These are phyloP conservation scores for Boletus eberwhitei DNA, from an alignment of 768 basidiomycete genomes.

Conservation along the genomic window DNA sequence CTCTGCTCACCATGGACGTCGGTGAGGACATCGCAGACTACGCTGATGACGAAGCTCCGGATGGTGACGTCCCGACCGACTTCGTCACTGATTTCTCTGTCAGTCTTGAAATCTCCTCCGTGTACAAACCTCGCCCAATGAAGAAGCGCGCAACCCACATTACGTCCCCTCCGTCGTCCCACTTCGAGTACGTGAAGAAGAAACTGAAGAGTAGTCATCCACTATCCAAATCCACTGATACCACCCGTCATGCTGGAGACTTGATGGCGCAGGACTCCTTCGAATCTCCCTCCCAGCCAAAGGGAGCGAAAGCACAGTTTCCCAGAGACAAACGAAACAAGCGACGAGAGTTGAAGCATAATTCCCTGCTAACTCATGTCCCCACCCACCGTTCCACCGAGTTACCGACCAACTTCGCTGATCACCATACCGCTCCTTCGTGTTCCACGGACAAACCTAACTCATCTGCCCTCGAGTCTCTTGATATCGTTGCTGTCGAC, in stretches of 20 bases:
- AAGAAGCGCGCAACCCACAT: conserved; percentile 41
- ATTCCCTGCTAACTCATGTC: conserved; percentile 19
- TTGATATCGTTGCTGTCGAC: conserved; percentile 33
- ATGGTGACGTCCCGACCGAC: neutral
- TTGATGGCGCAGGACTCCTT: neutral
- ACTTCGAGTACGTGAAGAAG: conserved; percentile 11
- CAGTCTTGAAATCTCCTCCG: conserved; percentile 65
- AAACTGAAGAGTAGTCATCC: conserved; percentile 29
- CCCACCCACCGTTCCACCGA: neutral
- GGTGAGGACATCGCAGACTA: conserved; percentile 36
- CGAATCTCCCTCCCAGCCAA: neutral
- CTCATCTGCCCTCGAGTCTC: conserved; percentile 27
- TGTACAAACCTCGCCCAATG: conserved; percentile 70
- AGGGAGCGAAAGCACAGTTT: conserved; percentile 32
- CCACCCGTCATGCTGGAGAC: neutral
- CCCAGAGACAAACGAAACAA: conserved; percentile 49
- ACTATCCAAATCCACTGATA: conserved; percentile 1
- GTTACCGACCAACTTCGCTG: neutral
- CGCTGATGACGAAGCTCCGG: conserved; percentile 23
- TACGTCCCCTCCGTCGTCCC: conserved; percentile 22
- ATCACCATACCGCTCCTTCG: neutral
- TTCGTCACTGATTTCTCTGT: conserved; percentile 33
- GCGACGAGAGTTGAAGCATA: conserved; percentile 45
- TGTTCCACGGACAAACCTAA: conserved; percentile 6
- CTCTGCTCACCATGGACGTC: conserved; percentile 48